Evolutionary conservation across 306 rosid species (phyloP).

Genomic region (Medicago arabica): DNA sequence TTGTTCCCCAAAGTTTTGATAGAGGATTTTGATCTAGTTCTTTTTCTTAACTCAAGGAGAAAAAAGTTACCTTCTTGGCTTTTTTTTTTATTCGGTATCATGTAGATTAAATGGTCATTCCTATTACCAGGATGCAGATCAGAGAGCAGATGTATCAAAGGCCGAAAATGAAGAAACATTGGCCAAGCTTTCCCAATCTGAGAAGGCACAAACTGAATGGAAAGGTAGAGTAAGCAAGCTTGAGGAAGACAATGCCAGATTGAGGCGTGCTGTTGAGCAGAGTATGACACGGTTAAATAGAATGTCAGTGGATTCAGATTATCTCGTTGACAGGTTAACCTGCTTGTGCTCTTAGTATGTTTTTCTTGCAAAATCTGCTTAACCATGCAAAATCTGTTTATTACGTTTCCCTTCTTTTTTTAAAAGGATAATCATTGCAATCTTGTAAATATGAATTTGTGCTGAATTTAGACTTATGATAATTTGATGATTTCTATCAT

Average conservation of each 20-base stretch:
- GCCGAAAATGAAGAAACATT: conserved; percentile 67
- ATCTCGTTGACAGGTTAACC: conserved; percentile 85
- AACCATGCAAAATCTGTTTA: conserved; percentile 28
- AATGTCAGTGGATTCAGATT: conserved; percentile 94
- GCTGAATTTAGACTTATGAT: conserved; percentile 9
- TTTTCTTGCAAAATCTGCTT: conserved; percentile 15
- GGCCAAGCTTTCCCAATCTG: conserved; percentile 69
- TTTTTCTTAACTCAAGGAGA: not conserved
- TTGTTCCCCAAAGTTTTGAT: conserved; percentile 4
- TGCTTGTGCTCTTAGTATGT: conserved; percentile 31
- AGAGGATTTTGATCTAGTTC: not conserved
- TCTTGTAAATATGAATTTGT: conserved; percentile 24
- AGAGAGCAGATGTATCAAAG: conserved; percentile 59
- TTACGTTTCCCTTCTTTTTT: not conserved
- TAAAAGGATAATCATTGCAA: not conserved
- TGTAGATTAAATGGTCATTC: conserved; percentile 35
- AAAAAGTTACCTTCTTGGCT: conserved; percentile 11
- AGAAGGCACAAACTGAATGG: conserved; percentile 73
- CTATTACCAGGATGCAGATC: conserved; percentile 68
- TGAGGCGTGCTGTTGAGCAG: conserved; percentile 83
- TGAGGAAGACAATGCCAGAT: conserved; percentile 89
- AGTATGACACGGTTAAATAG: conserved; percentile 90
- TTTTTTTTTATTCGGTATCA: conserved; percentile 14
- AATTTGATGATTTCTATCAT: not conserved
- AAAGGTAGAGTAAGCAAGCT: conserved; percentile 80